Evolutionary conservation across 2,329 filamentous ascomycete genomes (phyloP).

Genomic region (Plectosphaerella plurivora): DNA sequence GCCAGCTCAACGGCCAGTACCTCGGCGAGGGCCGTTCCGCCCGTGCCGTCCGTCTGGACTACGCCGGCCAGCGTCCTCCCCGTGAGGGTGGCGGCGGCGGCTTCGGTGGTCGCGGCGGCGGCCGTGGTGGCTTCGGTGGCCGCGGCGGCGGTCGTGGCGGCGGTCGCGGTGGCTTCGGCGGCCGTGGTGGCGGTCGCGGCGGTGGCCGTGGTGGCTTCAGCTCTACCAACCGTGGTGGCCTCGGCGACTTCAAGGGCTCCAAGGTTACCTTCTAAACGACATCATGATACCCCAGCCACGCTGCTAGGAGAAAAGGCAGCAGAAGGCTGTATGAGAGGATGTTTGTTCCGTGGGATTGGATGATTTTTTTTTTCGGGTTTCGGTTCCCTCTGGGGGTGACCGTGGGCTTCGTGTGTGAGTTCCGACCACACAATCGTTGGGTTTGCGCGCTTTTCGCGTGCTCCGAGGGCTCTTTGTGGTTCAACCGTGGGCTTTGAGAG

Average conservation of each 20-base stretch:
- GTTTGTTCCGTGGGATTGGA: slow-evolving; percentile 51
- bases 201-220: slow-evolving; percentile 50
- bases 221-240: slow-evolving; percentile 31
- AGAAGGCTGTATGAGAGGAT: slow-evolving; percentile 41
- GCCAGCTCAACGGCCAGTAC: slow-evolving; percentile 62
- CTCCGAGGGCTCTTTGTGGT: slow-evolving; percentile 45
- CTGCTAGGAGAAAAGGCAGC: slow-evolving; percentile 22
- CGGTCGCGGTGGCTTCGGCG: slow-evolving; percentile 36
- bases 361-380: slow-evolving; percentile 40
- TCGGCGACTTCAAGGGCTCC: slow-evolving; percentile 58
- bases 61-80: slow-evolving; percentile 61
- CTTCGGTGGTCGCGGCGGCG: slow-evolving; percentile 46
- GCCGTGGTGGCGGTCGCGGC: slow-evolving; percentile 46
- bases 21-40: slow-evolving; percentile 62
- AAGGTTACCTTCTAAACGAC: slow-evolving; percentile 65
- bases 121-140: slow-evolving; percentile 37
- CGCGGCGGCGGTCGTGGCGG: slow-evolving; percentile 39
- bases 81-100: slow-evolving; percentile 48
- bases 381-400: slow-evolving; percentile 23
- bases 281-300: slow-evolving; percentile 21
- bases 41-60: slow-evolving; percentile 80
- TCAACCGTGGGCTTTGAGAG: slow-evolving; percentile 15
- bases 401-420: slow-evolving; percentile 52
- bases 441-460: slow-evolving; percentile 25
- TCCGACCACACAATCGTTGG: no score